Base-by-base conservation (phyloP, 2,329 filamentous ascomycete species). In the Penicillium glabrum region DNA sequence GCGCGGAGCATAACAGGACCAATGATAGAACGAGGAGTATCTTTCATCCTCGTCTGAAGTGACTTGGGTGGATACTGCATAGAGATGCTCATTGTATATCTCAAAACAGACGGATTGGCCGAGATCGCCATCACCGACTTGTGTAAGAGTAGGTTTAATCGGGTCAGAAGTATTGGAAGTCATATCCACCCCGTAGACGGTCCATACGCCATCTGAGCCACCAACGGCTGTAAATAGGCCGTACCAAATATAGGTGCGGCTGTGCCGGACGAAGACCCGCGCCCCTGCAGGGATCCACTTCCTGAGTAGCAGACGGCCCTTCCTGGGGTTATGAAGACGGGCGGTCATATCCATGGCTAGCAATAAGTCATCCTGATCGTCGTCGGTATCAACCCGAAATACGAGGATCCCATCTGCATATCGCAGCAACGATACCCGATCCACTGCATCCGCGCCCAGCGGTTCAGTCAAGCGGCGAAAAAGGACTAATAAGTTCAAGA, bases 91-190 rank as follows among this genome's bases (percentile, higher is more conserved):
- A 37, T 85, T 79, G 58, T 89, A 79, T 19, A 92, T 83, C 58
- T 89, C 87, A 66, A 93, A 92, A 58, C 84, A 89, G n/a, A 90
- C 78, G 0, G 84, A 86, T 11, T 82, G 83, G 6, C 86, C 87
- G 31, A 91, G 79, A 46, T 89, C 87, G 19, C 57, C 60, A 26
- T 57, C 62, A 3, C 60, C 54, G 8, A 60, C 48, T n/a, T 50
- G 52, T 13, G 63, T 58, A 7, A 65, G 51, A 2, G 33, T 24
- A 27, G 64, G 61, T 4, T 37, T 7, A 21, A 79, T 67, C 73
- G 79, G 80, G n/a, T 68, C 68, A 2, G 67, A 58, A 6, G 11
- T 31, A 8, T 45, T 2, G 1, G 67, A 70, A 9, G 58, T 51
- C 35, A 89, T 70, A 58, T 82, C 69, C 59, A 82, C 82, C 3